Evolutionary conservation across 306 rosid species (phyloP), one percentile per base, ranked within the genome.

Genomic region (Crotalaria pallida): DNA sequence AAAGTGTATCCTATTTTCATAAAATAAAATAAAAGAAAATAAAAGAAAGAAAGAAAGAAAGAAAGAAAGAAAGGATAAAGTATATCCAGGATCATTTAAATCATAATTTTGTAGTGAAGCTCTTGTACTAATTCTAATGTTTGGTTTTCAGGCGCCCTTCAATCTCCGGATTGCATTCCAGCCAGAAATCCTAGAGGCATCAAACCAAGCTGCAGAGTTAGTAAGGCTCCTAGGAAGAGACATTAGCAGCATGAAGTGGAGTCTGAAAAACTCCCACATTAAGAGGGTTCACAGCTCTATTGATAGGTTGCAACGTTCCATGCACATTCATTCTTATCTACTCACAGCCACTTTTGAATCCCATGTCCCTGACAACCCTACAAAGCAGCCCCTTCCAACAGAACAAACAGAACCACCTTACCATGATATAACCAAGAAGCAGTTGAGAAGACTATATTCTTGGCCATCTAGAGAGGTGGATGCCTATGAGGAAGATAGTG

Each of bases 381-480:
- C 81, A 61, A 88, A 71, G 66, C 84, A 71, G 66, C 84, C 71
- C 45, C 74, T 40, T 19, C 63, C 38, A 57, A n/a, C 10, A 71
- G 67, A 58, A 45, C 50, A 56, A 21, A 16, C 68, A 21, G 82
- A 86, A 21, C 43, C 82, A 21, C 43, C 82, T 64, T 77, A 71
- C 33, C 81, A 80, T 56, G 85, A 85, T 69, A 53, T 56, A 5
- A 78, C 68, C 71, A 84, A 82, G 80, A 80, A 77, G 73, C 91
- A 86, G 15, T 72, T 87, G 0, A 83, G 85, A 77, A 82, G 94
- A 70, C 77, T 65, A 22, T 79, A 87, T 66, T 88, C 94, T 0
- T 90, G 96, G 94, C 96, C 96, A 0, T 79, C 75, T 1, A 73
- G 78, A 33, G 85, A 85, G 69, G 86, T 74, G 18, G 88, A 78